phyloP scores from a whole-genome alignment of 331 rosid genomes.

The Phaseolus coccineus region DNA sequence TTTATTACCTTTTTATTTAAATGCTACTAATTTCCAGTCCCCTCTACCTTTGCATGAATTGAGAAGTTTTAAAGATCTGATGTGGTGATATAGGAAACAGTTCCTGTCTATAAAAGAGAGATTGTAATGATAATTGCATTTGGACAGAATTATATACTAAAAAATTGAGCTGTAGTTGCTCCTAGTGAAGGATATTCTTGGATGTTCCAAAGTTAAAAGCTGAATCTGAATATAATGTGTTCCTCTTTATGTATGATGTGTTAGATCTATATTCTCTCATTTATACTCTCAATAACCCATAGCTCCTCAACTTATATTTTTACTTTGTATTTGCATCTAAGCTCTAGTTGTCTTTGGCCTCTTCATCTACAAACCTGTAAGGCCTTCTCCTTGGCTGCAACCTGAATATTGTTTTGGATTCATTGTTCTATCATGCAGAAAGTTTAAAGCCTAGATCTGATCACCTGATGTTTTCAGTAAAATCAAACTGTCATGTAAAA shows the following conservation, averaged over 20 bases:
- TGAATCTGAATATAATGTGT: neutral
- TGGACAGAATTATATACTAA: too few species aligned
- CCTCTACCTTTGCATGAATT: neutral
- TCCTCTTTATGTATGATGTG: neutral
- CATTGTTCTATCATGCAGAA: neutral
- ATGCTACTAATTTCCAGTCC: neutral
- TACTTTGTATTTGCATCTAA: neutral
- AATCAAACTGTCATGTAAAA: neutral
- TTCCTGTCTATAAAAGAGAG: neutral
- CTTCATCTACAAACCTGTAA: neutral
- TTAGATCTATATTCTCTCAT: neutral
- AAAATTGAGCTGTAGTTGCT: neutral
- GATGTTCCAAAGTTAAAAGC: neutral
- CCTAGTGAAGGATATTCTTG: neutral
- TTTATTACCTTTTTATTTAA: slow-evolving; percentile 15
- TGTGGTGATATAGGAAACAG: neutral
- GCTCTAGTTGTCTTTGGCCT: neutral
- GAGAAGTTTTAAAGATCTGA: neutral
- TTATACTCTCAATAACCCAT: neutral
- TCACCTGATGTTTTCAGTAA: neutral
- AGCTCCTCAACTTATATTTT: neutral
- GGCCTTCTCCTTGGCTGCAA: neutral
- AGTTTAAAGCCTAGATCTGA: neutral
- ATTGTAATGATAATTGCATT: neutral
- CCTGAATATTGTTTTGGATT: neutral